Conservation (phyloP, 1,139 yeast species). For the Suhomyces maxii region DNA sequence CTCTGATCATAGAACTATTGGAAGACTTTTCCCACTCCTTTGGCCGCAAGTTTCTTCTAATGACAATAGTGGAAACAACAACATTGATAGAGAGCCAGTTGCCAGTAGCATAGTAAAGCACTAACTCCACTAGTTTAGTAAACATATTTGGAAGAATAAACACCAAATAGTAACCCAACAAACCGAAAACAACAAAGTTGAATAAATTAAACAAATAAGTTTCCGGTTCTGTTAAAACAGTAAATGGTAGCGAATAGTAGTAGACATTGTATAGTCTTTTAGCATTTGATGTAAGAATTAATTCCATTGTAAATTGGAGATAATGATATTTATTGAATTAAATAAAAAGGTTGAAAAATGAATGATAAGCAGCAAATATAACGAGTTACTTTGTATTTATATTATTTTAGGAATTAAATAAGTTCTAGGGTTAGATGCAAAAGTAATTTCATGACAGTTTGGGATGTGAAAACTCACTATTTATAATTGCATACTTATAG, state of each 20-base stretch:
- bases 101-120: slow-evolving; percentile 20
- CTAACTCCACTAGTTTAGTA: slow-evolving; percentile 6
- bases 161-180: slow-evolving; percentile 21
- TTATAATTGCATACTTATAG: background rate
- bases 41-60: slow-evolving; percentile 6
- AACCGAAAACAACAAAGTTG: slow-evolving; percentile 17
- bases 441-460: background rate
- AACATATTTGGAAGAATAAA: slow-evolving; percentile 17
- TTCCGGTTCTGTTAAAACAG: slow-evolving; percentile 29
- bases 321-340: no score
- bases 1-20: background rate
- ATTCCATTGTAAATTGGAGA: background rate
- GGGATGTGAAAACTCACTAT: background rate
- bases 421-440: background rate
- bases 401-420: no score
- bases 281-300: slow-evolving; percentile 1
- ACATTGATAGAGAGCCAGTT: slow-evolving; percentile 13
- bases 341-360: no score
- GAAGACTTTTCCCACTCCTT: slow-evolving; percentile 1
- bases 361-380: no score
- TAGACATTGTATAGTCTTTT: slow-evolving; percentile 23
- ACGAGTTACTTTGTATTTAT: no score
- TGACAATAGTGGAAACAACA: slow-evolving; percentile 9
- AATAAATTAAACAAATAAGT: slow-evolving; percentile 22
- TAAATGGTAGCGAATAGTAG: slow-evolving; percentile 30